Conservation (phyloP, 2,329 filamentous ascomycete species). For the Byssoonygena ceratinophila region DNA sequence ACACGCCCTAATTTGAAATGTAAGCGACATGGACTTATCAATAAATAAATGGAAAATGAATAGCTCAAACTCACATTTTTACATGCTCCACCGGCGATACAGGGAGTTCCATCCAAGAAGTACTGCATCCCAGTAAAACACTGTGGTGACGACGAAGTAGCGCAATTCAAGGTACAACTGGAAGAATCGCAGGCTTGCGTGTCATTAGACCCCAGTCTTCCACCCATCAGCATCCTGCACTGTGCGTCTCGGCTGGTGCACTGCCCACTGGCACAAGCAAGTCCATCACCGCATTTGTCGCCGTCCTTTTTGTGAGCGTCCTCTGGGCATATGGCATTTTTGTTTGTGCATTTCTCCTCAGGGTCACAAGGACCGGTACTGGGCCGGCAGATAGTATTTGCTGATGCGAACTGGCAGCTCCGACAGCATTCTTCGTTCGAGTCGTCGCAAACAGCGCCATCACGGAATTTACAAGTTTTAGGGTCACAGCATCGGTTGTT, state of each 20-base stretch:
- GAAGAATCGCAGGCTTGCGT: slow-evolving; percentile 66
- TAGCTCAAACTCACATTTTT: slow-evolving; percentile 53
- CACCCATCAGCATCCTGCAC: slow-evolving; percentile 74
- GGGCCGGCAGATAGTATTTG: slow-evolving; percentile 65
- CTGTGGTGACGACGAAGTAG: slow-evolving; percentile 53
- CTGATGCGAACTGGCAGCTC: slow-evolving; percentile 37
- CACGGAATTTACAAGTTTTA: slow-evolving; percentile 72
- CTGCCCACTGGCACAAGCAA: slow-evolving; percentile 81
- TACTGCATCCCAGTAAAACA: slow-evolving; percentile 73
- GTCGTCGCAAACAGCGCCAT: slow-evolving; percentile 61
- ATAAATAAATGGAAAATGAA: slow-evolving; percentile 23
- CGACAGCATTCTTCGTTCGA: slow-evolving; percentile 40
- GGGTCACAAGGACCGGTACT: slow-evolving; percentile 77
- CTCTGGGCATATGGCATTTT: slow-evolving; percentile 58
- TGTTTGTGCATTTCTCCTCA: slow-evolving; percentile 69
- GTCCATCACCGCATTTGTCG: slow-evolving; percentile 53
- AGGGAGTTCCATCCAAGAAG: slow-evolving; percentile 84
- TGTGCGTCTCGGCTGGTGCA: slow-evolving; percentile 87
- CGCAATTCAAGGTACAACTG: slow-evolving; percentile 68
- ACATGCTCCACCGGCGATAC: slow-evolving; percentile 69
- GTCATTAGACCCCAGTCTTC: slow-evolving; percentile 59
- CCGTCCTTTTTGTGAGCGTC: slow-evolving; percentile 63
- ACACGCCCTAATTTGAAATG: slow-evolving; percentile 48
- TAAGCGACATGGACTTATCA: neutral
- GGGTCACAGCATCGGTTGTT: slow-evolving; percentile 74